Base-by-base conservation (phyloP, 768 basidiomycete genomes). In the Boletus edulis region DNA sequence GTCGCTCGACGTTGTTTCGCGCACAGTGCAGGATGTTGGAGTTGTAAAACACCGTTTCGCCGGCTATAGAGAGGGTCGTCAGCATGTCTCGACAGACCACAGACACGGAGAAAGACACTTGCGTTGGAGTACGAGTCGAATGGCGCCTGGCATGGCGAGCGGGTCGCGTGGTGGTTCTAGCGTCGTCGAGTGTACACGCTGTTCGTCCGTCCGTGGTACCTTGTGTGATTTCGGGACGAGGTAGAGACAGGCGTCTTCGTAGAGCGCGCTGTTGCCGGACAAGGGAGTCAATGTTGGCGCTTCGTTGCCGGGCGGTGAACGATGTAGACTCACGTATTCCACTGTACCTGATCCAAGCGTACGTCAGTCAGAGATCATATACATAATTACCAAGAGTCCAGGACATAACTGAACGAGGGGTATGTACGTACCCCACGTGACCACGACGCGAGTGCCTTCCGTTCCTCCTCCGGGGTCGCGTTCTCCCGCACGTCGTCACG, bases 11-110 rank as follows among this genome's bases (percentile, higher is more conserved):
- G 72, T 20, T 67, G 65, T 18, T 66, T n/a, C n/a, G n/a, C 5
- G 83, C 88, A 52, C 86, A 87, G 61, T 91, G 89, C 11, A 91
- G 73, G 54, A 91, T 85, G 65, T 91, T 91, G 59, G 79, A 83
- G 64, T 89, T 88, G 67, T 91, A 91, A 68, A 91, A 91, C 22
- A 87, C 86, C 0, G 85, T 86, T 55, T 91, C 85, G 0, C 89
- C 87, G 0, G 83, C 87, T 55, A 39, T 55, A 12, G 10, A 20
- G 10, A 3, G 5, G 7, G 5, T 4, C 24, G 14, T 41, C n/a
- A 39, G 15, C 14, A 39, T 17, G 15, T 39, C 22, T 22, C 15
- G 38, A 39, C 38, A 39, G 12, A n/a, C 4, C 1, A 18, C 7
- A 17, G 9, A n/a, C 20, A 15, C 17, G 9, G 12, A n/a, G 4